phyloP scores from a whole-genome alignment of 495 filamentous ascomycete genomes.

The Xylaria flabelliformis region DNA sequence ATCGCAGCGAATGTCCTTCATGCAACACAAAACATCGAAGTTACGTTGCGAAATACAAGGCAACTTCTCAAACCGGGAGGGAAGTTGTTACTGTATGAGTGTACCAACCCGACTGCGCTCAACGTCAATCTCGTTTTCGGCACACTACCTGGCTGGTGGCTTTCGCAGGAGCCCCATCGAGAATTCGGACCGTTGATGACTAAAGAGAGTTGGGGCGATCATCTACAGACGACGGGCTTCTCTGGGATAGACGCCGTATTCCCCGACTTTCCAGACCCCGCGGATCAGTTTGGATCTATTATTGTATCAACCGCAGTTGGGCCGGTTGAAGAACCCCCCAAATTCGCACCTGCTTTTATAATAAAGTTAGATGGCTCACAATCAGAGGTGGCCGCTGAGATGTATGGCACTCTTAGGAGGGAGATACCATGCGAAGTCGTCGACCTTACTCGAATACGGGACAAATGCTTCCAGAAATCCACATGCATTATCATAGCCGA shows the following conservation, averaged over 20 bases:
- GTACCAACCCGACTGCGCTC: slow-evolving; percentile 41
- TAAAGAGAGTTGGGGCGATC: slow-evolving; percentile 41
- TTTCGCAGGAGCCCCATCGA: slow-evolving; percentile 45
- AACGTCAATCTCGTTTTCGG: slow-evolving; percentile 43
- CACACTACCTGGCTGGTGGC: slow-evolving; percentile 55
- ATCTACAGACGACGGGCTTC: slow-evolving; percentile 47
- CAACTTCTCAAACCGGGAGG: slow-evolving; percentile 51
- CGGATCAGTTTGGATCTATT: slow-evolving; percentile 21
- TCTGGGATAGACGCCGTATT: slow-evolving; percentile 49
- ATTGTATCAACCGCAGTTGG: slow-evolving; percentile 14
- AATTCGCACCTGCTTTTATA: not conserved
- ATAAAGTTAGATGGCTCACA: not conserved
- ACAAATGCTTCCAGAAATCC: not conserved
- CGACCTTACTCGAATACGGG: slow-evolving; percentile 4
- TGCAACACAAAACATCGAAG: slow-evolving; percentile 45
- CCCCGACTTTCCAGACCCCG: slow-evolving; percentile 19
- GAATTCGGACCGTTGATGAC: slow-evolving; percentile 42
- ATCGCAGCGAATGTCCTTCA: slow-evolving; percentile 51
- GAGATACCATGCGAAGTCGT: slow-evolving; percentile 2
- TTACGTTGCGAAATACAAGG: slow-evolving; percentile 48
- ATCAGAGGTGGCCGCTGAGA: not conserved
- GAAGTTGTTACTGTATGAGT: slow-evolving; percentile 43
- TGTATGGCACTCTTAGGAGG: not conserved
- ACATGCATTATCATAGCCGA: slow-evolving; percentile 28
- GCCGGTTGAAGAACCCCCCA: not conserved